Evolutionary conservation across 768 basidiomycete species (phyloP).

Genomic region (Tephrocybe sp.): DNA sequence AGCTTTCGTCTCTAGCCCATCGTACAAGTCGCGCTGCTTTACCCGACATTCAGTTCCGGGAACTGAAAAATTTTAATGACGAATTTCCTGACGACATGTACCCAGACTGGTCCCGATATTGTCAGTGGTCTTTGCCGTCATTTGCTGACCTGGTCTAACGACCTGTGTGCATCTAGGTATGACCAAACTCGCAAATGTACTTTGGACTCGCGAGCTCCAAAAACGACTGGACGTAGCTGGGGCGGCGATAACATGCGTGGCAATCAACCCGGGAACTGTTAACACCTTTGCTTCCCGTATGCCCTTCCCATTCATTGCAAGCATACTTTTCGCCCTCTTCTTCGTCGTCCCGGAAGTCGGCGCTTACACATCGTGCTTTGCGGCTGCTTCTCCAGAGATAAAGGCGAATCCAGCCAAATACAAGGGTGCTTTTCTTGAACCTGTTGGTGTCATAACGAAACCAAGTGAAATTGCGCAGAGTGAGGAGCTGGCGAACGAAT

Average conservation of each 20-base stretch:
- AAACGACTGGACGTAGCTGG: constrained; percentile 32
- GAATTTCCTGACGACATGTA: constrained; percentile 26
- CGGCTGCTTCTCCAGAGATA: constrained; percentile 38
- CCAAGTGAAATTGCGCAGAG: constrained; percentile 28
- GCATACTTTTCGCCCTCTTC: constrained; percentile 23
- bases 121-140: constrained; percentile 14
- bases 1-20: constrained; percentile 29
- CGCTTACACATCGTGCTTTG: constrained; percentile 36
- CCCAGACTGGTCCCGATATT: constrained; percentile 26
- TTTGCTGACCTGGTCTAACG: background rate
- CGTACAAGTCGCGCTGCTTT: constrained; percentile 18
- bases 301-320: constrained; percentile 20
- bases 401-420: constrained; percentile 30
- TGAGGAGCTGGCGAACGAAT: constrained; percentile 33
- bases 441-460: constrained; percentile 28
- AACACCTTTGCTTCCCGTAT: constrained; percentile 27
- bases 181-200: constrained; percentile 46
- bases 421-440: constrained; percentile 37
- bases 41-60: constrained; percentile 26
- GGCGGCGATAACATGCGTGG: constrained; percentile 30
- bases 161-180: constrained; percentile 26
- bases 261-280: constrained; percentile 35
- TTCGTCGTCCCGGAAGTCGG: constrained; percentile 31
- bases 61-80: constrained; percentile 31
- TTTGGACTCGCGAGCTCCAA: constrained; percentile 49